These are phyloP conservation scores for Cylindrotheca fusiformis DNA, from an alignment of 108 stramenopile species.

Conservation along the genomic window DNA sequence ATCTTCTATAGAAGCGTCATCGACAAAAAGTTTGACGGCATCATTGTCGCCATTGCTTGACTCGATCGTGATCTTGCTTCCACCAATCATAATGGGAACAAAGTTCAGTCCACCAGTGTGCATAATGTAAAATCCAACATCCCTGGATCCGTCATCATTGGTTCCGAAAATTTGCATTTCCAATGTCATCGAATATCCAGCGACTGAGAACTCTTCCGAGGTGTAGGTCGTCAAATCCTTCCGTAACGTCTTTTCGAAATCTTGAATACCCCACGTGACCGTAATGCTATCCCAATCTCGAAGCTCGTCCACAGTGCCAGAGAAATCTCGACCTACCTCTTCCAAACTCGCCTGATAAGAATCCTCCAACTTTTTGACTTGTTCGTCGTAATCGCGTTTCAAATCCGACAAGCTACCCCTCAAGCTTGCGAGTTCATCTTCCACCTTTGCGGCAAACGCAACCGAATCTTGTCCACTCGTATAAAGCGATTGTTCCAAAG, in stretches of 20 bases:
- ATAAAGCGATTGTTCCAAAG: neutral
- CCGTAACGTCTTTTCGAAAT: neutral
- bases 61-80: neutral
- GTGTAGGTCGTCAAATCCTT: neutral
- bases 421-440: neutral
- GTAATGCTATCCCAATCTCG: neutral
- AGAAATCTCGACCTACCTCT: neutral
- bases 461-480: neutral
- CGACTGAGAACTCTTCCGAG: neutral
- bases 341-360: neutral
- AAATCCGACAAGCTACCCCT: neutral
- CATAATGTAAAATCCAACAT: neutral
- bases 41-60: neutral
- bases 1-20: neutral
- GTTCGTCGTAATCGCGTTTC: neutral
- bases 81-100: constrained; percentile 1
- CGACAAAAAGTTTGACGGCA: neutral
- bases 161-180: neutral
- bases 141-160: neutral
- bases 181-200: neutral
- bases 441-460: neutral
- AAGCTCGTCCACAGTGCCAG: neutral
- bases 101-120: neutral
- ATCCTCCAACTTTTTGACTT: neutral
- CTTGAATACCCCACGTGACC: neutral